Evolutionary conservation across 164 flowering plant genomes (phyloP).

Genomic region (Tetrastigma voinierianum): DNA sequence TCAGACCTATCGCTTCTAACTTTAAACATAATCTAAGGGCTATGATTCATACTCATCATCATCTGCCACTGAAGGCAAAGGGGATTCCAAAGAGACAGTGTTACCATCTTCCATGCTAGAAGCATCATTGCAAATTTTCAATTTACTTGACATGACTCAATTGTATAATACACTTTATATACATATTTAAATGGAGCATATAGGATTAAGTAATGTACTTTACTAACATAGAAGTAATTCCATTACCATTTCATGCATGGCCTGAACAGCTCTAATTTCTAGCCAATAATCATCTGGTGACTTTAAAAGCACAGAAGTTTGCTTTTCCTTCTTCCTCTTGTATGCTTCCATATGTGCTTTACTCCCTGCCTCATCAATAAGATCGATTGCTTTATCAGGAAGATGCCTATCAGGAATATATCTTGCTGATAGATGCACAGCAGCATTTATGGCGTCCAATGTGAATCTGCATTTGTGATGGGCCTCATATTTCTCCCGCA

Average conservation of each 20-base stretch:
- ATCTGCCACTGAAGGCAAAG: constrained; percentile 26
- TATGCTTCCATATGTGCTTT: constrained; percentile 71
- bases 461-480: constrained; percentile 78
- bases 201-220: constrained; percentile 1
- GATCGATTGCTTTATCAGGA: constrained; percentile 96
- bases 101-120: constrained; percentile 27
- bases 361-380: constrained; percentile 94
- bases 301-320: constrained; percentile 53
- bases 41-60: constrained; percentile 50
- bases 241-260: constrained; percentile 79
- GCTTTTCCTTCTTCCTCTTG: constrained; percentile 56
- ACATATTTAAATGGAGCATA: neutral
- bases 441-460: constrained; percentile 74
- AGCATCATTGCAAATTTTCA: constrained; percentile 28
- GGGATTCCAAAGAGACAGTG: constrained; percentile 29
- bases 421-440: constrained; percentile 73
- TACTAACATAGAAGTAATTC: neutral
- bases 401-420: constrained; percentile 81
- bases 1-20: neutral
- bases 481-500: constrained; percentile 73
- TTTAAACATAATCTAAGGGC: constrained; percentile 9
- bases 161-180: constrained; percentile 21
- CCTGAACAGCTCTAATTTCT: constrained; percentile 73
- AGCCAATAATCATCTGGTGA: constrained; percentile 83
- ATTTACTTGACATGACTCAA: constrained; percentile 50